Evolutionary conservation across 148 eudicot genomes (phyloP).

Genomic region (Salicornia ramosissima): DNA sequence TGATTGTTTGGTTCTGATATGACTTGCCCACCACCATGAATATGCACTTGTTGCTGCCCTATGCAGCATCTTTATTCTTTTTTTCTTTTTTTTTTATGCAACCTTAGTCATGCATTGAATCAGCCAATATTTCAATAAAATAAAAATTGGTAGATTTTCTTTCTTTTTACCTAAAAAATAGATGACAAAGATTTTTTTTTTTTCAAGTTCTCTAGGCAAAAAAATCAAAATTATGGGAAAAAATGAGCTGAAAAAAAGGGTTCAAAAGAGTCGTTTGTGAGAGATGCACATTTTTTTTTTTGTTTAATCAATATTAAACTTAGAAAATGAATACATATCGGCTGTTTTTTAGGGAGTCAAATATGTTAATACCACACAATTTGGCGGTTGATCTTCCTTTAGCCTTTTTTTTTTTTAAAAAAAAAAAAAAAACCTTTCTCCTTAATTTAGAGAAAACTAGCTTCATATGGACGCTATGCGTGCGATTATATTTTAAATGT

Average conservation of each 20-base stretch:
- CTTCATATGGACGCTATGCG: no score
- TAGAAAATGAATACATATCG: slow-evolving; percentile 19
- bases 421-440: no score
- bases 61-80: slow-evolving; percentile 54
- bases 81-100: slow-evolving; percentile 3
- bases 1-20: slow-evolving; percentile 78
- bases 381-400: background rate
- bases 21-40: slow-evolving; percentile 98
- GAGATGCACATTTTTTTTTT: slow-evolving; percentile 13
- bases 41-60: slow-evolving; percentile 81
- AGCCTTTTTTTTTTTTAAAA: no score
- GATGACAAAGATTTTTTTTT: no score
- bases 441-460: no score
- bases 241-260: background rate
- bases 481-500: no score
- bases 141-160: no score
- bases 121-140: no score
- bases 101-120: background rate
- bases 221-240: background rate
- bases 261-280: slow-evolving; percentile 10
- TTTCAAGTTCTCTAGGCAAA: no score
- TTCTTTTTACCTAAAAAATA: no score
- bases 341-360: slow-evolving; percentile 16
- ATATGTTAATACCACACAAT: slow-evolving; percentile 9
- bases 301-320: slow-evolving; percentile 11